phyloP scores from a whole-genome alignment of 441 rosid species.

The Geranium incanum region DNA sequence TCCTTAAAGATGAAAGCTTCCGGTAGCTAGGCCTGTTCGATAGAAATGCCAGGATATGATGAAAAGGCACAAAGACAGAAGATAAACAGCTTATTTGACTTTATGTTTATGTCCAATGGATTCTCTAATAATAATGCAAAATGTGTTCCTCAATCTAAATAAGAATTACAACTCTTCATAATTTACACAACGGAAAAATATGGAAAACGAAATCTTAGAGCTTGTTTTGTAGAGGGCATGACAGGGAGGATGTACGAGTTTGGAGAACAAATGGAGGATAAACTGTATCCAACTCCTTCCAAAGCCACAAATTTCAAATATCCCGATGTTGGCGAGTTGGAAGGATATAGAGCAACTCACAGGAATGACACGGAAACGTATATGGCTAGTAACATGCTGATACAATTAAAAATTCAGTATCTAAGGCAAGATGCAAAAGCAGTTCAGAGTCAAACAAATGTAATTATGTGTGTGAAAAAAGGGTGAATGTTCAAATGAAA shows the following conservation, averaged over 20 bases:
- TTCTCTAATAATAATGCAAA: background rate
- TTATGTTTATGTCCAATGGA: background rate
- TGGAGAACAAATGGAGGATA: background rate
- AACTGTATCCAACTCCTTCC: background rate
- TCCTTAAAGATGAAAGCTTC: conserved; percentile 76
- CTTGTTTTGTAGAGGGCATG: background rate
- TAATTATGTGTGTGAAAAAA: background rate
- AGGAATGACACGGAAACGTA: background rate
- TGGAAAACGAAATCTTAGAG: background rate
- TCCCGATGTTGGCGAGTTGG: background rate
- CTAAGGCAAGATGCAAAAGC: background rate
- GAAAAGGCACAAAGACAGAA: background rate
- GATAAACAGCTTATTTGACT: background rate
- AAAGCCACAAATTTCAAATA: background rate
- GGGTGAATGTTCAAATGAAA: background rate
- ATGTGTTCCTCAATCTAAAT: background rate
- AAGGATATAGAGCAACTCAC: background rate
- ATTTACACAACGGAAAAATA: background rate
- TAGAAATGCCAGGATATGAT: conserved; percentile 1
- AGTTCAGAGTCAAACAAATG: conserved; percentile 4
- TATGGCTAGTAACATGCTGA: background rate
- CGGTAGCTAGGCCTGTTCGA: conserved; percentile 69
- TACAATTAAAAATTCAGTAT: background rate
- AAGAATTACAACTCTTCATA: background rate
- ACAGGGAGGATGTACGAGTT: background rate